Evolutionary conservation across 306 rosid genomes (phyloP).

Genomic region (Vigna unguiculata): DNA sequence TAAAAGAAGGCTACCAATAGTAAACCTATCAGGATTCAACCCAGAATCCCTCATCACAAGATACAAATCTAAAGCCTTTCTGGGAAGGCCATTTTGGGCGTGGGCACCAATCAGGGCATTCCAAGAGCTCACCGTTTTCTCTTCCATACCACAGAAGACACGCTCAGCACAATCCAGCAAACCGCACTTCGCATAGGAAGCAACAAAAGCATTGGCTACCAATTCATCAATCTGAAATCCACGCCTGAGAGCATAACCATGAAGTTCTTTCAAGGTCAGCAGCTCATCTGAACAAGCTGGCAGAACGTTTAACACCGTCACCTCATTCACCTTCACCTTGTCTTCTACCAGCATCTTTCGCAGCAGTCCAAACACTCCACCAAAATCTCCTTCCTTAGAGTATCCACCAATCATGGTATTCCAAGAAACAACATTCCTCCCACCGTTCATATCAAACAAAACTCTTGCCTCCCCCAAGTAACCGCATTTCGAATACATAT

Average conservation of each 20-base stretch:
- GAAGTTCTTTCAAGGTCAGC: conserved; percentile 70
- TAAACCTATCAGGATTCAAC: conserved; percentile 61
- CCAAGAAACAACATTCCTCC: conserved; percentile 80
- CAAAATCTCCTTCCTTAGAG: conserved; percentile 65
- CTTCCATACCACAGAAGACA: conserved; percentile 60
- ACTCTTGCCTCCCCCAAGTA: conserved; percentile 52
- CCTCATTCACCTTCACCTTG: conserved; percentile 58
- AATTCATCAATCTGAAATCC: conserved; percentile 62
- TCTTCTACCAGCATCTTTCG: conserved; percentile 66
- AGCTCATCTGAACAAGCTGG: conserved; percentile 66
- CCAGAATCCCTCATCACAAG: conserved; percentile 67
- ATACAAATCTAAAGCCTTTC: conserved; percentile 68
- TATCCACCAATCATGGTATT: conserved; percentile 74
- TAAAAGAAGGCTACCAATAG: conserved; percentile 69
- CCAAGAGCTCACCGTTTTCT: conserved; percentile 78
- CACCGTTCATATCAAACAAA: conserved; percentile 59
- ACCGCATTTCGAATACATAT: conserved; percentile 84
- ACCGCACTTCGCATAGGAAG: conserved; percentile 78
- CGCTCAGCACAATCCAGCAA: conserved; percentile 59
- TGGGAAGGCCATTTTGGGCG: conserved; percentile 79
- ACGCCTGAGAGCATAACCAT: conserved; percentile 67
- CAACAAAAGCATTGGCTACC: conserved; percentile 73
- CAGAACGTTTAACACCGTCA: conserved; percentile 75
- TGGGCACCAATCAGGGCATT: conserved; percentile 75
- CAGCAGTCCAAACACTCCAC: conserved; percentile 60